Evolutionary conservation across 805 yeast genomes (phyloP), one percentile per base, ranked within the genome.

Genomic region (Saturnispora mendoncae): DNA sequence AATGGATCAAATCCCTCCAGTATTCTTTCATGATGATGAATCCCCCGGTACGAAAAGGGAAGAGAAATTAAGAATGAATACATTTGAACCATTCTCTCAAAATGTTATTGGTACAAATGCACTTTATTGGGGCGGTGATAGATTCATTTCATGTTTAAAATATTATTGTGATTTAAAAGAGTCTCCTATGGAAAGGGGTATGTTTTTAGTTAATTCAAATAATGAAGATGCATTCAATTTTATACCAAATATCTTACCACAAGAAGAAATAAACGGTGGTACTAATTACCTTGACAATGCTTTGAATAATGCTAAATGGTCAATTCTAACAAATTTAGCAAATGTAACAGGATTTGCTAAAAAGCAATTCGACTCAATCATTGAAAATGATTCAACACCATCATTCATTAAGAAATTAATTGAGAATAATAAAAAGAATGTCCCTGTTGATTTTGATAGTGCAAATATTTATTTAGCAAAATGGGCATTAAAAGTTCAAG

Each of bases 401-500:
- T 65, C 68, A 2, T 67, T 72, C 2, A 66, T 81, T 19, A 74
- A 72, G 50, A 72, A 72, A 39, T 59, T 83, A 46, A 65, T 90
- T 33, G 71, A 67, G 42, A 78, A 80, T 48, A 92, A 95, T 0
- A 72, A 71, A 51, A 18, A 28, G 1, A 75, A 71, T 42, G 74
- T 90, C 20, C 84, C 92, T 44, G 84, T 85, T 48, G 97, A 90
- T 47, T 92, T 88, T 56, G 97, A 88, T 55, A 78, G 90, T 39
- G 97, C 97, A 0, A 73, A 88, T 41, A 82, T 87, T 4, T 90
- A 86, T 58, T 67, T 90, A 45, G 97, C 97, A 4, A 88, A 87
- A 64, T 92, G 97, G 97, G 97, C 97, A 0, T 72, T 85, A 51
- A 85, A 85, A 23, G 92, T 92, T 8, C 92, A 90, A 51, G 88